Percentiles rank a stretch among this genome's conserved stretches.
Conservation (phyloP, 352 stramenopile genomes). For the Phytophthora citricola region DNA sequence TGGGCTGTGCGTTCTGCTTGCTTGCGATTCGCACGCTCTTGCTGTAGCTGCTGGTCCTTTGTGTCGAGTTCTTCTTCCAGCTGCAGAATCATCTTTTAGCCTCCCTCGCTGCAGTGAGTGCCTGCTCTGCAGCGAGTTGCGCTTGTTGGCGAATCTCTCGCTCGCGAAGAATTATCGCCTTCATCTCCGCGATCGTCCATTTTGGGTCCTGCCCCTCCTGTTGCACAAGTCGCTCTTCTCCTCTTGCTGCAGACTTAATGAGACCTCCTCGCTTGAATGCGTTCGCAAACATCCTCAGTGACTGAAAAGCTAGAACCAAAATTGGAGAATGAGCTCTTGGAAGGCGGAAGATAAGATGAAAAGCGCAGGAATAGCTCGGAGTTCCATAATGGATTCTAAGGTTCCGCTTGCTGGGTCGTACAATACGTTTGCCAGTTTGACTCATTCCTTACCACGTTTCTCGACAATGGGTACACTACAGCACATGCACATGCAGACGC, state of each 20-base stretch:
- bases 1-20: background rate
- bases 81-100: conserved; percentile 18
- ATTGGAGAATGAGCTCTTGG: background rate
- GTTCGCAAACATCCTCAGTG: conserved; percentile 1
- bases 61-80: conserved; percentile 14
- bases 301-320: background rate
- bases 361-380: too few species aligned
- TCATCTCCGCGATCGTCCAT: conserved; percentile 10
- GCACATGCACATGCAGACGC: too few species aligned
- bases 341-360: too few species aligned
- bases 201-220: background rate
- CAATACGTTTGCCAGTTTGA: too few species aligned
- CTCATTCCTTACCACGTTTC: too few species aligned
- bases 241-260: background rate
- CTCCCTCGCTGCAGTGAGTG: conserved; percentile 17
- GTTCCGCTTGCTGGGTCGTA: too few species aligned
- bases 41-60: conserved; percentile 10
- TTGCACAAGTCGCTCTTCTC: background rate
- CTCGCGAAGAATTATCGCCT: conserved; percentile 11
- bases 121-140: conserved; percentile 16
- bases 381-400: too few species aligned
- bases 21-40: conserved; percentile 11
- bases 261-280: conserved; percentile 7
- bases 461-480: too few species aligned
- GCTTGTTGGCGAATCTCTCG: conserved; percentile 17